phyloP scores from a whole-genome alignment of 2,329 filamentous ascomycete species.

The Alternaria triticina region DNA sequence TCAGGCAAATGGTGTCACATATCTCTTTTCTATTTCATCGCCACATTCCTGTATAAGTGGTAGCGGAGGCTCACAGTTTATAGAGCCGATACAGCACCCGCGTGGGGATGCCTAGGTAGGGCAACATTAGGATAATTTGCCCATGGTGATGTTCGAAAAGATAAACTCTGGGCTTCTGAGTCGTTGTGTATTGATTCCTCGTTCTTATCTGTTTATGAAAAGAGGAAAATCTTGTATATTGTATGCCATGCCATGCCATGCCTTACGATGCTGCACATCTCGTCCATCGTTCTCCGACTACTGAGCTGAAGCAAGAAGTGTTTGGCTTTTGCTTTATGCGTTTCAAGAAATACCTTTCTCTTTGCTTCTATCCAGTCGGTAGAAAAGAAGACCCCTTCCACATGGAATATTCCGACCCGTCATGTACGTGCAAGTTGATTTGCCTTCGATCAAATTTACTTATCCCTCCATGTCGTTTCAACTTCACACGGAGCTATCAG shows the following conservation, averaged over 20 bases:
- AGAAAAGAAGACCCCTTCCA: background rate
- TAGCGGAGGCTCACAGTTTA: no score
- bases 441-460: background rate
- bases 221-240: background rate
- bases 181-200: background rate
- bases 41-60: background rate
- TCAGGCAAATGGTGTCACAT: fast-evolving
- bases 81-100: no score
- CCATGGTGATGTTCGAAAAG: no score
- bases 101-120: no score
- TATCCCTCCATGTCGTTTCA: background rate
- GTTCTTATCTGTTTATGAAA: background rate
- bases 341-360: background rate
- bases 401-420: background rate
- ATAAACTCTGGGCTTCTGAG: background rate
- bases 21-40: background rate
- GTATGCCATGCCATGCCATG: background rate
- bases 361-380: background rate
- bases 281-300: background rate
- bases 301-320: background rate
- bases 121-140: no score
- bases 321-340: background rate
- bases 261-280: background rate
- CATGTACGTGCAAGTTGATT: background rate
- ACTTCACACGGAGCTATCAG: background rate